A percentile compares a stretch with the other conserved stretches of the same genome.
Evolutionary conservation across 208 protist genomes (phyloP).

Genomic region (Angomonas ambiguus): DNA sequence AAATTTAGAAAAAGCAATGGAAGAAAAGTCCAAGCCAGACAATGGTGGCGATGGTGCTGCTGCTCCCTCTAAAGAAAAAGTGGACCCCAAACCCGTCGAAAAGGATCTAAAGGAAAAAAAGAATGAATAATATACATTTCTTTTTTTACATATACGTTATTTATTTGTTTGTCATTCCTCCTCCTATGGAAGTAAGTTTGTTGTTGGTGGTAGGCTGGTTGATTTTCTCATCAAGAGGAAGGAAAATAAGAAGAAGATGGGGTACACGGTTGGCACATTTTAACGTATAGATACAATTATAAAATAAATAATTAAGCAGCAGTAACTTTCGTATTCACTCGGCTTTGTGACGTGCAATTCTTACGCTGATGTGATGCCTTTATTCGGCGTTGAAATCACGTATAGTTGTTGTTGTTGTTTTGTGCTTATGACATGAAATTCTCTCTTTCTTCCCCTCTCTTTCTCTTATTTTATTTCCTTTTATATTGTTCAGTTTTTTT

Average conservation of each 20-base stretch:
- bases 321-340: too few species aligned
- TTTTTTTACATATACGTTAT: not conserved
- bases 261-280: too few species aligned
- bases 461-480: conserved; percentile 4
- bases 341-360: not conserved
- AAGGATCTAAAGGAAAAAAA: not conserved
- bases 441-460: not conserved
- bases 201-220: too few species aligned
- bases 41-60: not conserved
- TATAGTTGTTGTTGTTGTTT: not conserved
- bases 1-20: not conserved
- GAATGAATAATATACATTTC: not conserved
- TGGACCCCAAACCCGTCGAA: too few species aligned
- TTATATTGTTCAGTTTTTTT: not conserved
- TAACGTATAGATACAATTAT: too few species aligned
- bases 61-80: not conserved
- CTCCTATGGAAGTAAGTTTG: too few species aligned
- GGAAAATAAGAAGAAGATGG: too few species aligned
- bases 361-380: too few species aligned
- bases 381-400: too few species aligned
- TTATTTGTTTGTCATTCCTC: not conserved
- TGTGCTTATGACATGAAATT: not conserved
- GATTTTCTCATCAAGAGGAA: too few species aligned
- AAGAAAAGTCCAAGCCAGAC: not conserved
- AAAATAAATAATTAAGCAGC: too few species aligned